A percentile compares a stretch with the other conserved stretches of the same genome.
Evolutionary conservation across 1,139 yeast genomes (phyloP).

Genomic region (Candida glucosophila): DNA sequence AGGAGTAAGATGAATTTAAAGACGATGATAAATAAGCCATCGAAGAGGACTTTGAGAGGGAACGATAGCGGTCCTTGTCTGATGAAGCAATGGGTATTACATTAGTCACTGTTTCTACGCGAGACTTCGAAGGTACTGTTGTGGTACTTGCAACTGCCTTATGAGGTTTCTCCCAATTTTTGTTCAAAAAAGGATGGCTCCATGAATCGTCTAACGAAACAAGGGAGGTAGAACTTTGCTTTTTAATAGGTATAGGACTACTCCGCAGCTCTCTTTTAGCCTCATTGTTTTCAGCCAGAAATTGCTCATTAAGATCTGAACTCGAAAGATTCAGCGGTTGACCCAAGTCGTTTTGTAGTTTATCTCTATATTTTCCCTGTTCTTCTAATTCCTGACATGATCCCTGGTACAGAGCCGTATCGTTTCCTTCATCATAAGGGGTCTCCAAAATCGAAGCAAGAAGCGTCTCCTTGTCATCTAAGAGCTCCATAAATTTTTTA

Average conservation of each 20-base stretch:
- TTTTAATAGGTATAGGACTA: conserved; percentile 24
- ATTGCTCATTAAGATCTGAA: too few relatives aligned
- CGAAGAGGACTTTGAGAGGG: conserved; percentile 23
- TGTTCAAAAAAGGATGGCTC: too few relatives aligned
- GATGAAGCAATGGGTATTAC: conserved; percentile 16
- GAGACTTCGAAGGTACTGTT: conserved; percentile 10
- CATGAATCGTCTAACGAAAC: conserved; percentile 24
- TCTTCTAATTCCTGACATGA: not conserved
- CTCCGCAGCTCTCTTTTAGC: not conserved
- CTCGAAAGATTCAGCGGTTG: too few relatives aligned
- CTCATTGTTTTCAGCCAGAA: not conserved
- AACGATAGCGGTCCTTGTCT: conserved; percentile 9
- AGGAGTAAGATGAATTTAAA: conserved; percentile 26
- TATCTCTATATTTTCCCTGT: too few relatives aligned
- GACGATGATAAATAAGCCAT: conserved; percentile 38
- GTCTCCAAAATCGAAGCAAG: not conserved
- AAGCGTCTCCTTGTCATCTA: not conserved
- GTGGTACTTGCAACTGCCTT: conserved; percentile 21
- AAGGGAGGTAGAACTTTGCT: conserved; percentile 8
- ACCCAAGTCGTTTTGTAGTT: not conserved
- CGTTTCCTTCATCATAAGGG: not conserved
- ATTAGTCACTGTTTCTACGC: conserved; percentile 9
- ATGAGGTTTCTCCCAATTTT: conserved; percentile 36
- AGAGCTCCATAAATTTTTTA: not conserved
- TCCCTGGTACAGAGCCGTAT: too few relatives aligned